These are phyloP conservation scores for Catunica adiposa DNA, from an alignment of 2,329 filamentous ascomycete species.

Conservation along the genomic window DNA sequence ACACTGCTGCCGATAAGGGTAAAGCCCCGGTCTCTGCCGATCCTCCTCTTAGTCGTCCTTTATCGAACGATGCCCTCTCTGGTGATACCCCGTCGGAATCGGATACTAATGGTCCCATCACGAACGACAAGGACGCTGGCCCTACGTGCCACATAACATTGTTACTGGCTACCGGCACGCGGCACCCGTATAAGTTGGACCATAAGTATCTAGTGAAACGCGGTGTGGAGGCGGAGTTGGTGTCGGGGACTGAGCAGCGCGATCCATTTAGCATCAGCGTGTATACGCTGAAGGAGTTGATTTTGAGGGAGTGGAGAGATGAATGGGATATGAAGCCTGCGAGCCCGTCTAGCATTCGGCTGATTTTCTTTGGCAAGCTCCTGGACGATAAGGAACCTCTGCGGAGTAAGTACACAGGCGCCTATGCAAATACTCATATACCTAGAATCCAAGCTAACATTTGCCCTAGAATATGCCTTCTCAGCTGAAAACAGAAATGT, in stretches of 20 bases:
- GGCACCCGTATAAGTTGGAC: conserved; percentile 82
- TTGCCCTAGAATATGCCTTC: conserved; percentile 55
- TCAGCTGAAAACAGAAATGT: conserved; percentile 61
- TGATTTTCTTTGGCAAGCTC: conserved; percentile 85
- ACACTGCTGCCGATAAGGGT: conserved; percentile 4
- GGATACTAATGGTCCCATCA: not conserved
- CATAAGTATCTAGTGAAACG: conserved; percentile 70
- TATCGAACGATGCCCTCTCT: not conserved
- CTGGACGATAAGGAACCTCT: conserved; percentile 75
- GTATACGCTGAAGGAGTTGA: conserved; percentile 86
- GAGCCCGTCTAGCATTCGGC: conserved; percentile 72
- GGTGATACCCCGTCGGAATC: not conserved
- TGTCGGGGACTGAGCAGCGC: conserved; percentile 33
- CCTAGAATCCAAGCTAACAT: conserved; percentile 2
- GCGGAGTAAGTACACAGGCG: conserved; percentile 56
- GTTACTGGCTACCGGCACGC: conserved; percentile 61
- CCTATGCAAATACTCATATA: conserved; percentile 6
- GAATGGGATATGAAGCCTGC: conserved; percentile 82
- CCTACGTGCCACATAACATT: conserved; percentile 60
- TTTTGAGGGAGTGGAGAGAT: conserved; percentile 79
- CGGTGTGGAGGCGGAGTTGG: conserved; percentile 54
- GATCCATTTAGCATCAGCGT: conserved; percentile 85
- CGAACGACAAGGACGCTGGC: conserved; percentile 18
- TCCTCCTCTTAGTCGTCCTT: conserved; percentile 2
- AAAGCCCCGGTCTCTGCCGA: conserved; percentile 16